phyloP scores from a whole-genome alignment of 768 basidiomycete genomes.

The Kwoniella botswanensis region DNA sequence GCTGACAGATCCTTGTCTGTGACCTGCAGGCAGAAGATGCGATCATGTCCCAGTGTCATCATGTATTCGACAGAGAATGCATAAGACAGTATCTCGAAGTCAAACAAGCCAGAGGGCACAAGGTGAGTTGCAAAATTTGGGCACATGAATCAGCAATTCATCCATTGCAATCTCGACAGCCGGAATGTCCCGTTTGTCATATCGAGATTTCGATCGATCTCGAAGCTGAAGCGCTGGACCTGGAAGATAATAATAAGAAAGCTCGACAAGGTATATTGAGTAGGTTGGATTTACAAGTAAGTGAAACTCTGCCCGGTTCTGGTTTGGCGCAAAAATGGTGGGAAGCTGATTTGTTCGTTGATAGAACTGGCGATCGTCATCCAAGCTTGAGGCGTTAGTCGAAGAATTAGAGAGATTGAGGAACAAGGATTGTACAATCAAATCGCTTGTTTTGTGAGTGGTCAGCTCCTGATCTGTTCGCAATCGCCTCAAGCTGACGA shows the following conservation, averaged over 20 bases:
- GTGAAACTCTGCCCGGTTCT: slow-evolving; percentile 2
- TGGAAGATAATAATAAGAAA: slow-evolving; percentile 66
- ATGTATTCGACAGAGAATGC: slow-evolving; percentile 95
- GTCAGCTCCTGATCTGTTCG: neutral
- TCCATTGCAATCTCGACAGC: slow-evolving; percentile 61
- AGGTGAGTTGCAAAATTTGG: slow-evolving; percentile 59
- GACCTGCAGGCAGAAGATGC: slow-evolving; percentile 75
- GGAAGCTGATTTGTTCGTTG: neutral
- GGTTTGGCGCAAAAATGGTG: too few relatives aligned
- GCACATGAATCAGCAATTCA: neutral
- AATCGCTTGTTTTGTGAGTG: slow-evolving; percentile 83
- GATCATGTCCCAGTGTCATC: slow-evolving; percentile 87
- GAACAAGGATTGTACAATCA: slow-evolving; percentile 83
- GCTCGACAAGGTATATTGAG: slow-evolving; percentile 90
- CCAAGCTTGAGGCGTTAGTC: slow-evolving; percentile 93
- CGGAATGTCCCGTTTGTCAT: slow-evolving; percentile 94
- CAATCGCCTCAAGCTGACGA: neutral
- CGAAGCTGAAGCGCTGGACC: slow-evolving; percentile 88
- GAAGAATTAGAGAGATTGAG: slow-evolving; percentile 90
- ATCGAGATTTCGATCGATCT: slow-evolving; percentile 89
- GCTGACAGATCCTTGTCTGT: too few relatives aligned
- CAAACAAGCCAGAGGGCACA: slow-evolving; percentile 61
- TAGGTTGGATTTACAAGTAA: slow-evolving; percentile 74
- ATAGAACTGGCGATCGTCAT: slow-evolving; percentile 84
- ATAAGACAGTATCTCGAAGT: slow-evolving; percentile 89